Evolutionary conservation across 2,329 filamentous ascomycete genomes (phyloP), one percentile per base, ranked within the genome.

Genomic region (Fusarium transvaalense): DNA sequence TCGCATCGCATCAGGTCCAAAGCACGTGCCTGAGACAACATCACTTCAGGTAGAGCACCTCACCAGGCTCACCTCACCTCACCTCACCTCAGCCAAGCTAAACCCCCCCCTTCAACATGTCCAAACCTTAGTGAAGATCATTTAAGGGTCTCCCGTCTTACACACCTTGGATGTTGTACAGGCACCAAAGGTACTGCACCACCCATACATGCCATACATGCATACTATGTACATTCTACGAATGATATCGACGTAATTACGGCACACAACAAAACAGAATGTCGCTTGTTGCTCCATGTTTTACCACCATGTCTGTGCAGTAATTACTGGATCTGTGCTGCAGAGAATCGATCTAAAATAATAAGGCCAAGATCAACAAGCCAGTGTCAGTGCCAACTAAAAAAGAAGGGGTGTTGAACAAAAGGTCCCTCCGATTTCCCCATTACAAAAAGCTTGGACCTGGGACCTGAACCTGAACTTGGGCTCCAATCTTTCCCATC

Each of bases 51-150:
- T 27, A 42, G 21, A 25, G 21, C 19, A n/a, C 23, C 23, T 25
- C 23, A 25, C 23, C 23, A 5, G 6, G 5, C 23, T 25, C 23
- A 25, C 23, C 23, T 25, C 23, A 25, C 23, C 23, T 25, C 23
- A 25, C 23, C 23, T 25, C 29, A 43, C 17, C 17, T 6, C 43
- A 46, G 43, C 27, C n/a, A 35, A 35, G 12, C 21, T n/a, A n/a
- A n/a, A 48, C 47, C 43, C 43, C 43, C 41, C 41, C 23, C 23
- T 31, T 47, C 27, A 21, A 42, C 25, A 59, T 45, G 51, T 13
- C 31, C 29, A 60, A 47, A 47, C 56, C 56, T 55, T 55, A 55
- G 52, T 53, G 61, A 57, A 42, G 61, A 64, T 64, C 61, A 57
- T 52, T 46, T 57, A 43, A 62, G 41, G 52, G 52, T 57, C 55